Evolutionary conservation across 768 basidiomycete species (phyloP), one percentile per base, ranked within the genome.

Genomic region (Amanita polypyramis): DNA sequence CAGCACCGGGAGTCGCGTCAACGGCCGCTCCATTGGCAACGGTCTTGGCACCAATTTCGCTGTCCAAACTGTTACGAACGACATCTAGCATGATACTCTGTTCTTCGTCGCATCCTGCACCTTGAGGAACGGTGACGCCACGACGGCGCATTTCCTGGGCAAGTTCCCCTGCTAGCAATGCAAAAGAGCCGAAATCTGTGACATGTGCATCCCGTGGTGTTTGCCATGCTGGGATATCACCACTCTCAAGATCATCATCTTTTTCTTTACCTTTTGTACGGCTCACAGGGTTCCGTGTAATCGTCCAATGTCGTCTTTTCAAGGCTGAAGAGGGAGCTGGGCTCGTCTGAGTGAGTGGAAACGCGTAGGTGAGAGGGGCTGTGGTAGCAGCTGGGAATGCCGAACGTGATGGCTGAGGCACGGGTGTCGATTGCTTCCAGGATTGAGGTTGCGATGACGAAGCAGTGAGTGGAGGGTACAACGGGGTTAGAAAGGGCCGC

Each of bases 161-260:
- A 14, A 76, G 54, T 33, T 67, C 67, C 6, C 74, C 76, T 0
- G 72, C 64, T 3, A 88, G 63, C 4, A 66, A 51, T 0, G 82
- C 72, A 55, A 79, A 79, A 17, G 76, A 71, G 1, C 85, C 85
- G 54, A 72, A 84, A 57, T 88, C 85, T 0, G 67, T 56, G 2
- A 75, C 62, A 27, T 73, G 74, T 0, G 73, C 66, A 34, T 80
- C 79, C 11, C 79, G 75, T 2, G 75, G 67, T 5, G 56, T 58
- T 49, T 75, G 74, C 70, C 74, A 75, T 32, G 64, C 53, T 1
- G 74, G 65, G 5, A 60, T 54, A 8, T 67, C 60, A 5, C 59
- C 61, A 0, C 57, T 58, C 19, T 72, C 68, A 8, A 53, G 35
- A n/a, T 78, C 76, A 3, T 73, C 69, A 0, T 79, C 79, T 54